Conservation (phyloP, 129 eudicot species). For the Flaveria robusta region DNA sequence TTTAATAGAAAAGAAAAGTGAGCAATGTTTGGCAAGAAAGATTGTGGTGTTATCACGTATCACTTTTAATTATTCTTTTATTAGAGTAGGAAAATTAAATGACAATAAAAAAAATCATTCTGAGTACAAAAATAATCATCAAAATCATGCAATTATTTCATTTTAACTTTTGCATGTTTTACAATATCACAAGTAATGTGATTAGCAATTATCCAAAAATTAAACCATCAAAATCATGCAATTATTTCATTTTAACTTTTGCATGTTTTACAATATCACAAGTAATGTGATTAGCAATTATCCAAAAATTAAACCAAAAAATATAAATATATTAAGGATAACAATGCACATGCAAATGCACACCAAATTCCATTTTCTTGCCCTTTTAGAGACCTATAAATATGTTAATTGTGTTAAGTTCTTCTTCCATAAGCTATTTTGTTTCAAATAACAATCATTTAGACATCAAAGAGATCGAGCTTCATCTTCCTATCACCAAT, state of each 20-base stretch:
- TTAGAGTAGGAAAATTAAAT: too few relatives aligned
- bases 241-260: not conserved
- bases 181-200: slow-evolving; percentile 16
- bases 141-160: not conserved
- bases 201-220: slow-evolving; percentile 12
- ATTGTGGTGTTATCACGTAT: too few relatives aligned
- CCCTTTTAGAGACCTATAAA: slow-evolving; percentile 35
- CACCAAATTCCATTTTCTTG: not conserved
- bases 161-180: not conserved
- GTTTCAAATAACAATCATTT: not conserved
- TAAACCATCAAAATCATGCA: not conserved
- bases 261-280: not conserved
- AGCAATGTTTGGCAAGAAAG: too few relatives aligned
- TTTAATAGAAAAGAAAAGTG: too few relatives aligned
- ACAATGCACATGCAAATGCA: slow-evolving; percentile 28
- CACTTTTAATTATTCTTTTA: too few relatives aligned
- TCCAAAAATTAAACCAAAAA: not conserved
- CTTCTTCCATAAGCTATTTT: slow-evolving; percentile 27
- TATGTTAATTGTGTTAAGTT: slow-evolving; percentile 2
- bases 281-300: slow-evolving; percentile 26
- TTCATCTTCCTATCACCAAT: slow-evolving; percentile 47
- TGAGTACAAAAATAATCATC: not conserved
- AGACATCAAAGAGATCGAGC: slow-evolving; percentile 12
- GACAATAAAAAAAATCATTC: not conserved
- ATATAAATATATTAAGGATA: not conserved